Base-by-base conservation (phyloP, 2,329 filamentous ascomycete genomes). In the Colletotrichum orbiculare region DNA sequence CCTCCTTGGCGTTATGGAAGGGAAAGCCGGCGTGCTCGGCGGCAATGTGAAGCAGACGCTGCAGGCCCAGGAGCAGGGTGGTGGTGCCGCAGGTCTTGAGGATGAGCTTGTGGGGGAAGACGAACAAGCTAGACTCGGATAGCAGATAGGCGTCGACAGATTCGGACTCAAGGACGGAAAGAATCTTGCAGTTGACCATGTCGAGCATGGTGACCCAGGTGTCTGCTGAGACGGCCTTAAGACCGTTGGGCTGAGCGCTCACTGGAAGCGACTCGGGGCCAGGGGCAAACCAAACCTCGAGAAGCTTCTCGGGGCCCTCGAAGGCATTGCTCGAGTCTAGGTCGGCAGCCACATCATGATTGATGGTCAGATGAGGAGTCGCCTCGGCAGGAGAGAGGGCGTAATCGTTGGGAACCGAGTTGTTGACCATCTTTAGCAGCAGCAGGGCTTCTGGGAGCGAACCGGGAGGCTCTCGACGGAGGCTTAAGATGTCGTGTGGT, bases 121-220 rank as follows among this genome's bases (percentile, higher is more conserved):
- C 93, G 77, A 99, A 99, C 94, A 99, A 97, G 91, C 96, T 98
- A 45, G 96, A 98, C 82, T 99, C 96, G 68, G 96, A 99, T 60
- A 99, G 86, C 7, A 99, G 88, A 76, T 99, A 99, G 69, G 96
- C 95, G 75, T 99, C 96, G 72, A 98, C 91, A 75, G 95, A 90
- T 69, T 97, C 94, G 33, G 95, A 97, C 76, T 95, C 90, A 69
- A 99, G 88, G 68, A 97, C 91, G 4, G 96, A 99, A 60, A 99
- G 85, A 60, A 99, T 94, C 82, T 99, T 96, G 89, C 96, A 99
- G 78, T 97, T 97, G 80, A 99, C 96, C 75, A 97, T 86, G 76
- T 99, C 96, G 65, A 99, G 87, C 96, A 99, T 97, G 64, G 89
- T 90, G 78, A 96, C 96, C 96, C 96, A 99, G 54, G 88, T 89